Percentiles rank a stretch among this genome's conserved stretches.
Conservation (phyloP, 176 grass and related monocot genomes). For the Hordeum vulgare region MorexV3_pseudomolecules_assembly NC_058518.1:359807081-359807580, state of each 20-base stretch:
- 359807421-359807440: background rate
- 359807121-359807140: slow-evolving; percentile 91
- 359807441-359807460: background rate
- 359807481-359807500: background rate
- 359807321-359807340: slow-evolving; percentile 10
- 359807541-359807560: background rate
- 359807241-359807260: background rate
- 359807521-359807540: background rate
- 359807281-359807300: slow-evolving; percentile 33
- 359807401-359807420: slow-evolving; percentile 46
- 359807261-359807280: background rate
- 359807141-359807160: slow-evolving; percentile 77
- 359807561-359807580: background rate
- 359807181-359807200: background rate
- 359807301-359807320: slow-evolving; percentile 17
- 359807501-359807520: background rate
- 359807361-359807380: slow-evolving; percentile 23
- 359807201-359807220: background rate
- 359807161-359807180: background rate
- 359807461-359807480: background rate
- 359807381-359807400: slow-evolving; percentile 45
- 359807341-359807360: background rate
- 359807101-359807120: slow-evolving; percentile 97
- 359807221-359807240: background rate
- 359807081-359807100: slow-evolving; percentile 98